Percentiles rank a stretch among this genome's conserved stretches.
These are phyloP conservation scores for Xylaria venustula DNA, from an alignment of 495 filamentous ascomycete genomes.

Conservation along the genomic window DNA sequence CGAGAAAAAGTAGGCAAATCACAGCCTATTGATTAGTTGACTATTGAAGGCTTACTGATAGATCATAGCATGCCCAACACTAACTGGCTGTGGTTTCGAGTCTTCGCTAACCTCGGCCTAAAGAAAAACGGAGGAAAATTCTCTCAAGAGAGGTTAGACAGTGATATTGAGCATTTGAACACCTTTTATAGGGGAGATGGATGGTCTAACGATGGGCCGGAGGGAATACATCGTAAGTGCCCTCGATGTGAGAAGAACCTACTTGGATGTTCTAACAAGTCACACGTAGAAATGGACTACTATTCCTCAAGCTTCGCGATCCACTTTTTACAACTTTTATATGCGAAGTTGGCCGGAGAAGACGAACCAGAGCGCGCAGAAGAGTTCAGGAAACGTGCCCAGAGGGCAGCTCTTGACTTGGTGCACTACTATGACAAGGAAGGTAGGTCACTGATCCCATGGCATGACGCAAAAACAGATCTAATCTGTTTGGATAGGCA, in stretches of 20 bases:
- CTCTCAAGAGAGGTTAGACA: constrained; percentile 63
- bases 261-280: not conserved
- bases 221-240: constrained; percentile 60
- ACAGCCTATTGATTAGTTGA: not conserved
- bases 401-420: constrained; percentile 64
- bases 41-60: constrained; percentile 7
- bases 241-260: not conserved
- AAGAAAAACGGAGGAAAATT: constrained; percentile 67
- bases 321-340: constrained; percentile 73
- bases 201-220: constrained; percentile 79
- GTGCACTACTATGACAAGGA: constrained; percentile 72
- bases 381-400: constrained; percentile 66
- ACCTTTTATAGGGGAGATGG: constrained; percentile 77
- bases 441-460: constrained; percentile 32
- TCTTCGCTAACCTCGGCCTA: constrained; percentile 77
- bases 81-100: constrained; percentile 75
- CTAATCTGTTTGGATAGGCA: constrained; percentile 30
- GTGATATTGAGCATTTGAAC: constrained; percentile 73
- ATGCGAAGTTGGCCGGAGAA: constrained; percentile 68
- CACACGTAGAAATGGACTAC: constrained; percentile 65
- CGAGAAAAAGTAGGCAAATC: constrained; percentile 56
- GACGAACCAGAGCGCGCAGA: constrained; percentile 66
- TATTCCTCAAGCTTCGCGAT: constrained; percentile 81
- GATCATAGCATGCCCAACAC: constrained; percentile 53
- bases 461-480: not conserved